Conservation (phyloP, 352 stramenopile species). For the Globisporangium spinosum region DNA sequence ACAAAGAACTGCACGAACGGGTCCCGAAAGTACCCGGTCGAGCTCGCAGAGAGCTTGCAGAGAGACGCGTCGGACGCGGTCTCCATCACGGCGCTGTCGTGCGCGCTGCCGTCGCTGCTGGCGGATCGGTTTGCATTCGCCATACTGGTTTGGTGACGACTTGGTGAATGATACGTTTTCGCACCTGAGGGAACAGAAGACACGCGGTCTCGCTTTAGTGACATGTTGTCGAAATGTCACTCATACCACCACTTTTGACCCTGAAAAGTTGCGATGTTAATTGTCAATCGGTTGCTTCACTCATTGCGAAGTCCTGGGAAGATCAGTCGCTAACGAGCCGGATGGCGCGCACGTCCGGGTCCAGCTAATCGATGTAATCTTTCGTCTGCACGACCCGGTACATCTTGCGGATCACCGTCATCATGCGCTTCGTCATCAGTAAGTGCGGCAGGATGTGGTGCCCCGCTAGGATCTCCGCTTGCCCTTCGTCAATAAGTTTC, state of each 20-base stretch:
- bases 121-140: not conserved
- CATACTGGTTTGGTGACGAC: not conserved
- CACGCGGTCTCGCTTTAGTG: slow-evolving; percentile 4
- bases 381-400: slow-evolving; percentile 68
- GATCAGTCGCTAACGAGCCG: slow-evolving; percentile 19
- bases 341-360: slow-evolving; percentile 39
- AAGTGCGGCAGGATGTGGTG: slow-evolving; percentile 50
- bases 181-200: not conserved
- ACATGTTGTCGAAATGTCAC: not conserved
- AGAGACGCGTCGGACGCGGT: slow-evolving; percentile 80
- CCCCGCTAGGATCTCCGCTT: slow-evolving; percentile 35
- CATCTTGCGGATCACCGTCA: slow-evolving; percentile 44
- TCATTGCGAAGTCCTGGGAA: not conserved
- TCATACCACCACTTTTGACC: not conserved
- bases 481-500: slow-evolving; percentile 35
- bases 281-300: not conserved
- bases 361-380: slow-evolving; percentile 69
- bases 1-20: slow-evolving; percentile 82
- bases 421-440: slow-evolving; percentile 56
- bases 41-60: slow-evolving; percentile 81
- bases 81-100: slow-evolving; percentile 76
- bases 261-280: not conserved
- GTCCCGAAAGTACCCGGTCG: slow-evolving; percentile 75
- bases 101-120: slow-evolving; percentile 15
- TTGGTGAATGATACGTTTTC: not conserved